A percentile compares a stretch with the other conserved stretches of the same genome.
Evolutionary conservation across 345 rosid genomes (phyloP).

Genomic region (Hevea brasiliensis): DNA sequence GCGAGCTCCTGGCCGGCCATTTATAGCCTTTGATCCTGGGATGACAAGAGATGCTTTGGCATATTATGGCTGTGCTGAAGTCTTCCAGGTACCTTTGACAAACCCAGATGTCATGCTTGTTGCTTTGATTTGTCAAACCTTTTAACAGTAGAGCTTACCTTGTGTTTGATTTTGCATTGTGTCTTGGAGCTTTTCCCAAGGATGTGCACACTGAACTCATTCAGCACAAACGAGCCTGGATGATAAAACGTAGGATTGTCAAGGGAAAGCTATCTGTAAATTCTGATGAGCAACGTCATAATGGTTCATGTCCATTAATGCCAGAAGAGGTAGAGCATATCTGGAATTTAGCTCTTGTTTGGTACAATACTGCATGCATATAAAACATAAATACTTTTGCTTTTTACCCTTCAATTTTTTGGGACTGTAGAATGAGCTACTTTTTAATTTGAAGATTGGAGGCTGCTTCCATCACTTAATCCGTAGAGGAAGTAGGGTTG

Average conservation of each 20-base stretch:
- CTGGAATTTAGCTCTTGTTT: neutral
- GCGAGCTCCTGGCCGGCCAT: slow-evolving; percentile 78
- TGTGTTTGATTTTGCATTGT: slow-evolving; percentile 27
- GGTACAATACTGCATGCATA: neutral
- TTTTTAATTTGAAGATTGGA: neutral
- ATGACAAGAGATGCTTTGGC: slow-evolving; percentile 97
- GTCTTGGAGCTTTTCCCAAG: slow-evolving; percentile 66
- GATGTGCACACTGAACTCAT: slow-evolving; percentile 96
- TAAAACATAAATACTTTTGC: neutral
- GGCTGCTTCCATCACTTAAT: neutral
- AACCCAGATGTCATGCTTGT: slow-evolving; percentile 13
- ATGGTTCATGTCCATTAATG: slow-evolving; percentile 83
- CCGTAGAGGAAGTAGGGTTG: neutral
- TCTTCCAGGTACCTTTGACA: slow-evolving; percentile 83
- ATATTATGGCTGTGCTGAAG: slow-evolving; percentile 92
- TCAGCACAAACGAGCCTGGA: slow-evolving; percentile 94
- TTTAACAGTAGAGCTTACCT: slow-evolving; percentile 23
- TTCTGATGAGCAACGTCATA: slow-evolving; percentile 60
- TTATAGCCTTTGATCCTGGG: slow-evolving; percentile 95
- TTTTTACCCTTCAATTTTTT: neutral
- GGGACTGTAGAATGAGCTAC: neutral
- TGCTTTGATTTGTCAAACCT: slow-evolving; percentile 12
- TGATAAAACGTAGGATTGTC: slow-evolving; percentile 78
- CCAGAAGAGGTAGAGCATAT: slow-evolving; percentile 79
- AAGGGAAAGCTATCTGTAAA: slow-evolving; percentile 71